Conservation (phyloP, 2,329 filamentous ascomycete species). For the Fusarium coffeatum region DNA sequence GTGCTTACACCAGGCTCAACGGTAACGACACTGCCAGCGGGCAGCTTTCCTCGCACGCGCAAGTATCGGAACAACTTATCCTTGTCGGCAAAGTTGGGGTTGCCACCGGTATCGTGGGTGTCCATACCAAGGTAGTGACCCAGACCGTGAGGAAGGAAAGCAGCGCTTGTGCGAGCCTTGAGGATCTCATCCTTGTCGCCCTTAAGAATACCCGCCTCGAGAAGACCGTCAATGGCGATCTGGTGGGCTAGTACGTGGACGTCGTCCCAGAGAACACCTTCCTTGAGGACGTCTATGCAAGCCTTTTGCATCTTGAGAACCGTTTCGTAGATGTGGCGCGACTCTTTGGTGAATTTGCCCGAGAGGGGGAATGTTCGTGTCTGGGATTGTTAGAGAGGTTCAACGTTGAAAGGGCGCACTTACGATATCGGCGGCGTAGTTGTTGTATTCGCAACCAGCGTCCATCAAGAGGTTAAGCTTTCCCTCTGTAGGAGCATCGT, state of each 20-base stretch:
- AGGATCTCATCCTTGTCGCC: constrained; percentile 78
- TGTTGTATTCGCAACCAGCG: constrained; percentile 80
- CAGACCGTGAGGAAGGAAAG: constrained; percentile 91
- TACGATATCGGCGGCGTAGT: constrained; percentile 77
- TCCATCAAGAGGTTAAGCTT: constrained; percentile 87
- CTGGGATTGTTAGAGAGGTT: constrained; percentile 50
- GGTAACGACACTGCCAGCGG: constrained; percentile 86
- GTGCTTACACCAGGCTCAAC: constrained; percentile 83
- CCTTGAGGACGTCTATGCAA: constrained; percentile 77
- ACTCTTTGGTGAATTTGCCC: constrained; percentile 76
- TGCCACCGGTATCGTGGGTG: constrained; percentile 87
- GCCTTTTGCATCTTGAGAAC: constrained; percentile 89
- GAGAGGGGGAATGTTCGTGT: constrained; percentile 89
- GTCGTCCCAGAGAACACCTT: constrained; percentile 82
- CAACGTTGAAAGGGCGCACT: constrained; percentile 38
- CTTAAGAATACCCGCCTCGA: constrained; percentile 79
- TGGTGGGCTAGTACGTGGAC: constrained; percentile 83
- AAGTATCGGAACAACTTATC: constrained; percentile 91
- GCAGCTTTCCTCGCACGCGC: constrained; percentile 79
- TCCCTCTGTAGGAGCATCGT: constrained; percentile 74
- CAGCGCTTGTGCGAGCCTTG: constrained; percentile 80
- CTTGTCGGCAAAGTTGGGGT: constrained; percentile 80
- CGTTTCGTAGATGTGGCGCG: constrained; percentile 80
- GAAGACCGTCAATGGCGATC: constrained; percentile 83
- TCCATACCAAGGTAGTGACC: constrained; percentile 94